Base-by-base conservation (phyloP, 495 filamentous ascomycete genomes). In the Aspergillus nanangensis region DNA sequence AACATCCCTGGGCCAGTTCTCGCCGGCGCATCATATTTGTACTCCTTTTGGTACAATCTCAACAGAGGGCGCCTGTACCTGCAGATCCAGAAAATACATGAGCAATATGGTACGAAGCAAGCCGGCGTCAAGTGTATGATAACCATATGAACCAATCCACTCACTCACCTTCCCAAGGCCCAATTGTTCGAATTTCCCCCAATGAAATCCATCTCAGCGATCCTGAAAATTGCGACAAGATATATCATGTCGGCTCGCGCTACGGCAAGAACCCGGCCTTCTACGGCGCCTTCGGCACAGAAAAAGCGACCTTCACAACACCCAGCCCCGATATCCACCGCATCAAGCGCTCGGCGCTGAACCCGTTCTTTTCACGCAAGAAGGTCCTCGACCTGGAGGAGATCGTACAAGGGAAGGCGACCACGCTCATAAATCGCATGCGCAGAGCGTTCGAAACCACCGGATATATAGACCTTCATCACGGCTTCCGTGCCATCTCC, bases 341-440 rank as follows among this genome's bases (percentile, higher is more conserved):
- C 0, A 29, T 50, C 1, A 60, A 65, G 4, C 61, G 72, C 4
- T 46, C 41, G 0, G 52, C 55, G 0, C 43, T 73, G 8, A 69
- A 66, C 50, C 63, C 64, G 0, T 74, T 73, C 48, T 74, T 73
- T 53, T 73, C 71, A 0, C 51, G 61, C 1, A 52, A 55, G n/a
- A 56, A 48, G 1, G 58, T 67, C 15, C 55, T 67, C 7, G 51
- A 55, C 1, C 52, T 66, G 23, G 64, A 70, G 44, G 24, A 57
- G 0, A 52, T 67, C 8, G 50, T 70, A 10, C 55, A 58, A 35
- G 32, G 46, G 10, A 52, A 51, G 18, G 53, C 45, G 3, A 20
- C 38, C 15, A 43, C 43, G 27, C 27, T 56, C 21, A 21, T 56
- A 1, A 11, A 13, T 2, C 53, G 53, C 15, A 56, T 52, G 53